Base-by-base conservation (phyloP, 2,329 filamentous ascomycete species). In the Helotiales sp. region DNA sequence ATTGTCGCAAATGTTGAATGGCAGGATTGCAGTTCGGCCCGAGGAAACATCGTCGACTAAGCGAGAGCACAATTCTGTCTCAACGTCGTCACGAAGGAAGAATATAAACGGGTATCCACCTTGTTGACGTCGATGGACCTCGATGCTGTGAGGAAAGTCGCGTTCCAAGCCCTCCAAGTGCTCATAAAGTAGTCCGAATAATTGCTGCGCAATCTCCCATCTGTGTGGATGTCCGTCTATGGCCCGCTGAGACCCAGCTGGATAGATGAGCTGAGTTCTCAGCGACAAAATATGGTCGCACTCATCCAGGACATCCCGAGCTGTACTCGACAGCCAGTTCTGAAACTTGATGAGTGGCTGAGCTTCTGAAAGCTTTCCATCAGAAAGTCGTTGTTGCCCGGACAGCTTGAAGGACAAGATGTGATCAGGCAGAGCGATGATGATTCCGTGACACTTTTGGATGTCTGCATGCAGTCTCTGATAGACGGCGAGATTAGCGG, bases 241-340 rank as follows among this genome's bases (percentile, higher is more conserved):
- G 0, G 68, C 50, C 8, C 66, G 65, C 46, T 74, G 75, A 0
- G 70, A 57, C 3, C 76, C 75, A 29, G 66, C 70, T 0, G 76
- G 72, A 55, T 77, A 78, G 6, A 78, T 74, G 2, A 78, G 57
- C 36, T 78, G 73, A 0, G 72, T 75, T 15, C 69, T 69, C 2
- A 74, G 64, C 1, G 72, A 69, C 1, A 78, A 64, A 2, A 71
- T 76, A 17, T 70, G 69, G 55, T 78, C 76, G 19, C 69, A 79
- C 62, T 84, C 81, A 58, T 84, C 82, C 0, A 84, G 64, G 1
- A 84, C 70, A 64, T 85, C 81, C 0, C 81, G 72, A 10, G 72
- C 74, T 13, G 70, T 60, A 5, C 59, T 55, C 15, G 75, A 67
- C 8, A 84, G 63, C 74, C 76, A 81, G 7, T 64, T 59, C 46